Conservation (phyloP, 2,329 filamentous ascomycete species). For the Dactylellina drechsleri region DNA sequence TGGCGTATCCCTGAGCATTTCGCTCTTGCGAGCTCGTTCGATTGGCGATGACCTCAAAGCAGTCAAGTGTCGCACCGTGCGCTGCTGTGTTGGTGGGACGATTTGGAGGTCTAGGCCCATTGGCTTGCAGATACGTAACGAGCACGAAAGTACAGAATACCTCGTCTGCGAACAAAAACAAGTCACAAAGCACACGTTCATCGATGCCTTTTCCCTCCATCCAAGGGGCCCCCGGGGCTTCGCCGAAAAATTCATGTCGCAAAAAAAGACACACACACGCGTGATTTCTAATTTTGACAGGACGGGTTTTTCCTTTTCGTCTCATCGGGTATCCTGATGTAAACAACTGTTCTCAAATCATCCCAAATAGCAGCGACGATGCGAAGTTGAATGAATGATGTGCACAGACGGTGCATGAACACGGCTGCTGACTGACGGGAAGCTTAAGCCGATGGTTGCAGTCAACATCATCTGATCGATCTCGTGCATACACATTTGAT, state of each 20-base stretch:
- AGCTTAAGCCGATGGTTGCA: conserved; percentile 18
- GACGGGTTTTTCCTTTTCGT: neutral
- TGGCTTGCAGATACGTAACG: neutral
- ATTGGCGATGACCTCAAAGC: neutral
- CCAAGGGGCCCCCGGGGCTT: conserved; percentile 1
- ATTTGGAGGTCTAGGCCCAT: conserved; percentile 2
- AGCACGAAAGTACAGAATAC: neutral
- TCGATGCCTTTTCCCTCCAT: neutral
- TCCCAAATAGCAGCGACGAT: conserved; percentile 10
- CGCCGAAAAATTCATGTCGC: neutral
- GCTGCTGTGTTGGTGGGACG: conserved; percentile 10
- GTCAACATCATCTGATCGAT: conserved; percentile 30
- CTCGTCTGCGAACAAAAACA: too few species aligned
- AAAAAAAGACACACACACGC: neutral
- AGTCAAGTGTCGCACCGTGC: conserved; percentile 14
- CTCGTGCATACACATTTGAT: neutral
- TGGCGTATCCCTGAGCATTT: conserved; percentile 8
- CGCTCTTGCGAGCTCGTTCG: neutral
- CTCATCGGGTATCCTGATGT: neutral
- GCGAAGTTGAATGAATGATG: neutral
- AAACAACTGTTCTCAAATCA: neutral
- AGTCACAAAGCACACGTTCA: too few species aligned
- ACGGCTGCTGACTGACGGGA: conserved; percentile 32
- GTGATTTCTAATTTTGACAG: conserved; percentile 9
- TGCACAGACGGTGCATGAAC: conserved; percentile 16